Evolutionary conservation across 257 asterid species (phyloP).

Genomic region (Solanum peruvianum): DNA sequence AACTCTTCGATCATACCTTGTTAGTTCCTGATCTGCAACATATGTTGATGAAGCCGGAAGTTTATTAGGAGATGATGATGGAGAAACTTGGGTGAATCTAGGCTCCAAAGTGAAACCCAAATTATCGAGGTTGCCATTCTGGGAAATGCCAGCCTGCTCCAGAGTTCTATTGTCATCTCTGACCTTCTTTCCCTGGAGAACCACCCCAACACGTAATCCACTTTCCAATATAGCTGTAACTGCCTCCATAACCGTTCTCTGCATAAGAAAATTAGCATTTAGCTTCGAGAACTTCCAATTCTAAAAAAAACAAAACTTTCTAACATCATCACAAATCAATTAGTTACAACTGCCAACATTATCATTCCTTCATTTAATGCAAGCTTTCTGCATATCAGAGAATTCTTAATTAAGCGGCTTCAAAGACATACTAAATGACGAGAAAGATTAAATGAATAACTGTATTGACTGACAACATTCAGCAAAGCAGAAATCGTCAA

Average conservation of each 20-base stretch:
- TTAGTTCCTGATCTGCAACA: conserved; percentile 21
- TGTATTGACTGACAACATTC: neutral
- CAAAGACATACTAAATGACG: neutral
- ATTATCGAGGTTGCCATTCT: conserved; percentile 34
- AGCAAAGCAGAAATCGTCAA: neutral
- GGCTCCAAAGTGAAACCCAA: conserved; percentile 68
- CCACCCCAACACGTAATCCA: conserved; percentile 65
- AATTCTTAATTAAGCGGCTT: neutral
- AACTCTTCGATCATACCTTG: conserved; percentile 18
- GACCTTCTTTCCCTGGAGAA: conserved; percentile 69
- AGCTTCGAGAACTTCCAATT: neutral
- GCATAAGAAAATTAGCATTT: neutral
- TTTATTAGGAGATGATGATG: conserved; percentile 17
- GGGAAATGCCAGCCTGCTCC: conserved; percentile 65
- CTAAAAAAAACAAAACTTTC: neutral
- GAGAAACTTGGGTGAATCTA: conserved; percentile 15
- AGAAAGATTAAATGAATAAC: neutral
- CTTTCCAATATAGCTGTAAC: conserved; percentile 52
- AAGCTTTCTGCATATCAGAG: neutral
- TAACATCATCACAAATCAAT: neutral
- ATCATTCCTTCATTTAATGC: neutral
- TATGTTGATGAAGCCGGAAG: conserved; percentile 12
- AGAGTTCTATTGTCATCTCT: conserved; percentile 61
- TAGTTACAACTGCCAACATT: neutral
- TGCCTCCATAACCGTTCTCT: conserved; percentile 80